Conservation (phyloP, 1,139 yeast species). For the Yamadazyma dendronema region DNA sequence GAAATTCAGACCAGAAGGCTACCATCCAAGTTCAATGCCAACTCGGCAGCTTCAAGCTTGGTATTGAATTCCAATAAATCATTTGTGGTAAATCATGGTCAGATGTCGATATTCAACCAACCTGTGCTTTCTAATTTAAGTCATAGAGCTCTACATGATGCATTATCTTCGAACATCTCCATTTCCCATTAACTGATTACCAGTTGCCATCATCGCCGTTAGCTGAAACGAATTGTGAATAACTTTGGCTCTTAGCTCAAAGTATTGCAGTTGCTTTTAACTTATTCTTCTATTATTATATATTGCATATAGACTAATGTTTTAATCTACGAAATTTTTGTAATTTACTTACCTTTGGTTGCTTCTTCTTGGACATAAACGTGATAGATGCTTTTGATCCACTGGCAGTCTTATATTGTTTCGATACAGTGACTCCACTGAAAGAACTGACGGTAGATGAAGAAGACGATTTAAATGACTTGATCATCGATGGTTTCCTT, state of each 20-base stretch:
- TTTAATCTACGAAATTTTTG: conserved; percentile 8
- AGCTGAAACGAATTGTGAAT: too few relatives aligned
- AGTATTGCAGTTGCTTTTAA: background rate
- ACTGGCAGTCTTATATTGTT: conserved; percentile 54
- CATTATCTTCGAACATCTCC: conserved; percentile 26
- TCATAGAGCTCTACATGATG: conserved; percentile 34
- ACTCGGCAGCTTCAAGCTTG: conserved; percentile 38
- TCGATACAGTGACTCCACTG: conserved; percentile 57
- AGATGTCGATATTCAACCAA: conserved; percentile 35
- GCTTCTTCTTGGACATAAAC: conserved; percentile 40
- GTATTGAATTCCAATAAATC: conserved; percentile 50
- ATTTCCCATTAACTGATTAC: background rate
- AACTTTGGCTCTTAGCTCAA: conserved; percentile 6
- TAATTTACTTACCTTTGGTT: conserved; percentile 4
- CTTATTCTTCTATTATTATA: background rate
- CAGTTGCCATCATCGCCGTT: too few relatives aligned
- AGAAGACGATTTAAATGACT: conserved; percentile 42
- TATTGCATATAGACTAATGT: conserved; percentile 5
- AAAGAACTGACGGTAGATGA: conserved; percentile 37
- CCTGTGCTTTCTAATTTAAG: conserved; percentile 38
- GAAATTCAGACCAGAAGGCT: conserved; percentile 27
- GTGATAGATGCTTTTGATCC: conserved; percentile 62
- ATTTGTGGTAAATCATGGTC: conserved; percentile 41
- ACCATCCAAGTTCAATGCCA: conserved; percentile 28
- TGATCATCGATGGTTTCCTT: conserved; percentile 48